Percentiles rank a stretch among this genome's conserved stretches.
Evolutionary conservation across 2,329 filamentous ascomycete species (phyloP).

Genomic region (Tolypocladium ophioglossoides): DNA sequence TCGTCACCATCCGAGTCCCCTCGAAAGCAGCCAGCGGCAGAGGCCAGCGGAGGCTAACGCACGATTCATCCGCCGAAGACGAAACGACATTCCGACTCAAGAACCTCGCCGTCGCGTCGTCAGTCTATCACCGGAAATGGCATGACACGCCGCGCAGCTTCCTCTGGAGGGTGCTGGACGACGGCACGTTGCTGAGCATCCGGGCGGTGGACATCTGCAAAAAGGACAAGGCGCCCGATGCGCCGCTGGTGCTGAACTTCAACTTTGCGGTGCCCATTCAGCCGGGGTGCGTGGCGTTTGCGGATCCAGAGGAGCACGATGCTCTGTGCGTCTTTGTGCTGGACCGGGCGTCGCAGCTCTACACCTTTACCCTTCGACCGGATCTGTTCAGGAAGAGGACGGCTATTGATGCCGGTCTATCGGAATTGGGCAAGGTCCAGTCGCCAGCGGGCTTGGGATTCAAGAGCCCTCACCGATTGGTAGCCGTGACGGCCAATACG

Average conservation of each 20-base stretch:
- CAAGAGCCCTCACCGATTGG: constrained; percentile 70
- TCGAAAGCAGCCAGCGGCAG: constrained; percentile 36
- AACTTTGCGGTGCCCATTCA: constrained; percentile 65
- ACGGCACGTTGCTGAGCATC: constrained; percentile 70
- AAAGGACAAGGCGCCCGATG: constrained; percentile 53
- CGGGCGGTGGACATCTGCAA: constrained; percentile 73
- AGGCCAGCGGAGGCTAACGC: constrained; percentile 26
- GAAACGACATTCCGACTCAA: constrained; percentile 63
- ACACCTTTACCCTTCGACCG: constrained; percentile 71
- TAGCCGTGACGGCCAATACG: constrained; percentile 62
- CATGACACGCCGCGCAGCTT: constrained; percentile 73
- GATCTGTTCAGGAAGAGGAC: constrained; percentile 67
- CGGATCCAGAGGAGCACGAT: constrained; percentile 70
- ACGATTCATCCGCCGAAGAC: constrained; percentile 42
- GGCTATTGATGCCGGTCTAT: constrained; percentile 62
- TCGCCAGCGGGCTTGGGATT: constrained; percentile 64
- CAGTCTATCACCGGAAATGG: constrained; percentile 73
- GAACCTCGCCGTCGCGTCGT: constrained; percentile 66
- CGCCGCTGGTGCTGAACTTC: constrained; percentile 66
- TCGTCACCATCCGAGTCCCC: constrained; percentile 60
- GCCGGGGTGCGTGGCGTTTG: constrained; percentile 68
- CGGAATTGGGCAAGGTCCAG: constrained; percentile 66
- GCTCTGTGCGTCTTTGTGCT: constrained; percentile 69
- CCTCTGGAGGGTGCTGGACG: constrained; percentile 81
- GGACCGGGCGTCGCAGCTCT: constrained; percentile 68